These are phyloP conservation scores for Graphiopsis chlorocephala DNA, from an alignment of 2,329 filamentous ascomycete species.

Conservation along the genomic window DNA sequence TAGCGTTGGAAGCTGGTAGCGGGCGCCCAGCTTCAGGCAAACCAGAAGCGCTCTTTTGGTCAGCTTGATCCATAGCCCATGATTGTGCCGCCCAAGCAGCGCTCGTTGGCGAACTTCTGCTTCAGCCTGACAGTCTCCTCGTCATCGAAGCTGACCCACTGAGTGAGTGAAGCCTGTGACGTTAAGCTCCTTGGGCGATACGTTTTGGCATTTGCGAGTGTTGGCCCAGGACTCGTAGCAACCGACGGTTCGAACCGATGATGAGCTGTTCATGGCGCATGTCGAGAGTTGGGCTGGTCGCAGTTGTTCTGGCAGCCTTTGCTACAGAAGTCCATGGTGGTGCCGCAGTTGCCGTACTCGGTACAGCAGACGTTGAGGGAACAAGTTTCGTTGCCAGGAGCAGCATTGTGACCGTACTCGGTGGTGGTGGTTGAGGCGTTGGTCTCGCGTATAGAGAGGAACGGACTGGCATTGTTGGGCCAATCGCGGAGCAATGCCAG, in stretches of 20 bases:
- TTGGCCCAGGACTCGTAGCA: conserved; percentile 24
- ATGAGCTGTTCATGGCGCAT: neutral
- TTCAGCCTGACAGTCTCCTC: conserved; percentile 36
- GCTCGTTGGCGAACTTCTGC: conserved; percentile 31
- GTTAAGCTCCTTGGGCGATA: conserved; percentile 11
- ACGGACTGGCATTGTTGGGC: neutral
- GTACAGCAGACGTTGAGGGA: conserved; percentile 25
- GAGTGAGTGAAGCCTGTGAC: conserved; percentile 21
- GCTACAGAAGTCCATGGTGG: conserved; percentile 19
- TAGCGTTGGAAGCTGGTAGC: neutral
- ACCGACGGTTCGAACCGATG: conserved; percentile 14
- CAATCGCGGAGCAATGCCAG: neutral
- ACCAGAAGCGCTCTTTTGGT: conserved; percentile 8
- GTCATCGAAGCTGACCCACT: conserved; percentile 43
- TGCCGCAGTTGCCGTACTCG: conserved; percentile 20
- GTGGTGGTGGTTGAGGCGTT: neutral
- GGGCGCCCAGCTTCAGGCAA: neutral
- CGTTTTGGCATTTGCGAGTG: conserved; percentile 14
- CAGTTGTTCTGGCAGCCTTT: conserved; percentile 17
- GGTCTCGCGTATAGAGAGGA: neutral
- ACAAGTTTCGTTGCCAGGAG: conserved; percentile 18
- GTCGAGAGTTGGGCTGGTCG: neutral
- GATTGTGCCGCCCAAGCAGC: conserved; percentile 30
- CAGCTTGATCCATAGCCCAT: conserved; percentile 27
- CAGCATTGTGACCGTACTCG: conserved; percentile 20